Evolutionary conservation across 805 yeast genomes (phyloP), one percentile per base, ranked within the genome.

Genomic region (Kregervanrija pseudodelftensis): DNA sequence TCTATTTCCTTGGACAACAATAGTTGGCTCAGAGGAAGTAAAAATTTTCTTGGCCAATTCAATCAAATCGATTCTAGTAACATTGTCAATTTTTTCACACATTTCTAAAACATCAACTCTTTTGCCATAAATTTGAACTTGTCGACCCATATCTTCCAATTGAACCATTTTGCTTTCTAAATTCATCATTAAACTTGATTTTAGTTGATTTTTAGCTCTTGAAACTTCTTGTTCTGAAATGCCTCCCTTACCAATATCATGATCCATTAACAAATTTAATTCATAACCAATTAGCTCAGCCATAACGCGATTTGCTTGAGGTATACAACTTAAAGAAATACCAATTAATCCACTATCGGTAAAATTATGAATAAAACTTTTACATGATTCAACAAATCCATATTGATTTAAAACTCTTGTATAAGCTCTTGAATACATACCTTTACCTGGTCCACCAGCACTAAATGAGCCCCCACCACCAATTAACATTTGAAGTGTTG

Each of bases 391-490:
- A 42, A 93, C 80, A 61, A 84, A 90, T 35, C 95, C 95, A 60
- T 85, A 86, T 61, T 84, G 93, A 65, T 91, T 91, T 60, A 93
- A 72, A 2, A 93, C 95, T 54, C 89, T 79, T 0, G 96, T 87
- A 68, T 89, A 93, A 17, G 95, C 76, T 47, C 98, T 75, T 4
- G 96, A 87, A 62, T 89, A 93, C 98, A 93, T 90, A 4, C 99
- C 99, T 65, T 93, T 93, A 43, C 99, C 99, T 13, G 99, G 99
- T 0, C 99, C 99, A 52, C 99, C 99, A 9, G 99, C 98, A 14
- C 95, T 82, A 60, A 93, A 93, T 1, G 98, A 89, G 5, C 96
- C 95, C 46, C 98, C 99, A 33, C 98, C 97, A 37, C 99, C 99
- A 11, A 93, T 68, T 16, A 91, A 70, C 48, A 90, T 87, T 61